Evolutionary conservation across 352 stramenopile species (phyloP), one percentile per base, ranked within the genome.

Genomic region (Elongisporangium undulatum): DNA sequence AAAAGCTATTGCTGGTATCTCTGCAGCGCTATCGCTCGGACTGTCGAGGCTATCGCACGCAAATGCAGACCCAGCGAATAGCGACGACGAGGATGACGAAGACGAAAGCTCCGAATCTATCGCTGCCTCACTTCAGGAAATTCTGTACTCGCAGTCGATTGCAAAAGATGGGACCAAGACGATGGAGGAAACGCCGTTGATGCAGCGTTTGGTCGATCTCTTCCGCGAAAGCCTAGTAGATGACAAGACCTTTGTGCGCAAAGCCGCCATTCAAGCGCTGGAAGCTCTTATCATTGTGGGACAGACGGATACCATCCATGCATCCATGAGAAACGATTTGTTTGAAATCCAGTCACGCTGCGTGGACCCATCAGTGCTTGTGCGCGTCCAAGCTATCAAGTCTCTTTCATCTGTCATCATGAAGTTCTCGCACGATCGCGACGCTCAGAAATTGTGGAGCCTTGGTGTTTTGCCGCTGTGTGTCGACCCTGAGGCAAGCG

Each of bases 191-290:
- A 90, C 78, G 0, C 61, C 73, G n/a, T 49, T 94, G 41, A 83
- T 92, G 79, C 70, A 72, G 24, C 74, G 73, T 16, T 67, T 95
- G 19, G 63, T 92, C 45, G 74, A 86, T 29, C 67, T 95, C 12
- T 94, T 92, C 55, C 75, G 83, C 49, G 81, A 90, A 38, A 74
- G 82, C 7, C 59, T 95, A 15, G 56, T 74, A 3, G 87, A 95
- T 57, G 87, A 94, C 8, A 95, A 94, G 56, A 92, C 84, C 3
- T 93, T 86, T 24, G 87, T 95, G 7, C 84, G 87, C 19, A 85
- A 79, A 55, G 85, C 82, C 41, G 83, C 87, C 8, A 69, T 95
- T 15, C 87, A 95, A 55, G 85, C 81, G 4, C 61, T 95, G 0
- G 77, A 95, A 63, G 81, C 78, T 23, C 79, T 94, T 10, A 65